Evolutionary conservation across 768 basidiomycete genomes (phyloP).

Genomic region (Tricholoma sp.): DNA sequence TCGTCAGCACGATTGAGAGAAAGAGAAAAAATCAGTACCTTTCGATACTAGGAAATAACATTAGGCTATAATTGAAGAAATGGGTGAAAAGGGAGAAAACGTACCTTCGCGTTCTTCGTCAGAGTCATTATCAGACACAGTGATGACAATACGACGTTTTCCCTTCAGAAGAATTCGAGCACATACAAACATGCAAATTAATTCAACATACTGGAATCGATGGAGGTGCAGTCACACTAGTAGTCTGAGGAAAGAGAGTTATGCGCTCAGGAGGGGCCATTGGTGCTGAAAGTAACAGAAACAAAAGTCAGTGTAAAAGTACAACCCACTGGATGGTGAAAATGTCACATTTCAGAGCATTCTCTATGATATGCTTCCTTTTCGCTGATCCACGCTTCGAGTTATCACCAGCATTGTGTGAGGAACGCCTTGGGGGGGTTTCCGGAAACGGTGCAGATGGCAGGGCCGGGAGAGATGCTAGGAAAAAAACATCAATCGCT

Average conservation of each 20-base stretch:
- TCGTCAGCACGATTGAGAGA: background rate
- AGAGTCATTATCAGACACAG: conserved; percentile 8
- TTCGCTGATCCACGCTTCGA: background rate
- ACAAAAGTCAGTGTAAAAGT: background rate
- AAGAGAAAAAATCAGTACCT: background rate
- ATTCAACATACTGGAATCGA: background rate
- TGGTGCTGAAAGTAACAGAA: background rate
- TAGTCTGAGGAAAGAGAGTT: background rate
- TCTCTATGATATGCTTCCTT: background rate
- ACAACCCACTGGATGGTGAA: background rate
- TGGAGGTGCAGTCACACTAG: background rate
- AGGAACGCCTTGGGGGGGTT: background rate
- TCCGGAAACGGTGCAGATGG: background rate
- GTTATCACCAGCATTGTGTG: no score
- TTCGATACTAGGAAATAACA: background rate
- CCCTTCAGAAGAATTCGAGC: background rate
- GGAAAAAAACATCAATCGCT: background rate
- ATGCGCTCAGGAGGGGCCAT: background rate
- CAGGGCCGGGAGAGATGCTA: background rate
- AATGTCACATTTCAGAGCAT: background rate
- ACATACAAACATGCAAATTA: background rate
- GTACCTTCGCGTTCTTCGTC: conserved; percentile 12
- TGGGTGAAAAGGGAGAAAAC: background rate
- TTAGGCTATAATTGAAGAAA: background rate
- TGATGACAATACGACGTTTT: background rate